Base-by-base conservation (phyloP, 1,284 basidiomycete species). In the Farysia itapuensis region DNA sequence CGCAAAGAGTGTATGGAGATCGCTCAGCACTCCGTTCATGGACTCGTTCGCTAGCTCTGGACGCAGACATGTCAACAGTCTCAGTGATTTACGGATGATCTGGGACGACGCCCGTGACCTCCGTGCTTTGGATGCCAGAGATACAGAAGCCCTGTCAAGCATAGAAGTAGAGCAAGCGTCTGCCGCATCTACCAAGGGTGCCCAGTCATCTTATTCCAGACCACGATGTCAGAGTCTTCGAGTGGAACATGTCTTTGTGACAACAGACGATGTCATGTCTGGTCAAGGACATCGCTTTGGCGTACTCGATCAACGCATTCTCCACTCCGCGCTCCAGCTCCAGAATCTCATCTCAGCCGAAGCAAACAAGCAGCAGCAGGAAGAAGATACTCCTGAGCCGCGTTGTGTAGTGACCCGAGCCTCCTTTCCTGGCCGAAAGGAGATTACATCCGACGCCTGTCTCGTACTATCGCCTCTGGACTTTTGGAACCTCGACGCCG, bases 101-200 rank as follows among this genome's bases (percentile, higher is more conserved):
- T 75, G 72, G 72, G 72, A 75, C 39, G 72, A 75, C 40, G 67
- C 71, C 4, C 53, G 37, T 35, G 68, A 71, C 33, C 59, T 71
- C 7, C 30, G 45, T 25, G 68, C 68, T 22, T 39, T 66, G 30
- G 68, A 71, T 20, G 21, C 56, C 20, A 39, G 63, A 25, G 67
- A 70, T 28, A 47, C 65, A 15, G 39, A 53, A 22, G 44, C 46
- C 14, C 25, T 67, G 5, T 43, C 49, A 35, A 29, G 43, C 14
- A 22, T 26, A 8, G 15, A 32, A 18, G n/a, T 14, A 5, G 30
- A 44, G 12, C 46, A 45, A 5, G 39, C 38, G 22, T 21, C 51
- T 14, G 33, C 24, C 8, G 39, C 26, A 9, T 20, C 18, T 12
- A 6, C 50, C 13, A n/a, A n/a, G n/a, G n/a, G n/a, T n/a, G 4